Evolutionary conservation across 495 filamentous ascomycete species (phyloP).

Genomic region (Hypoxylon fuscum): DNA sequence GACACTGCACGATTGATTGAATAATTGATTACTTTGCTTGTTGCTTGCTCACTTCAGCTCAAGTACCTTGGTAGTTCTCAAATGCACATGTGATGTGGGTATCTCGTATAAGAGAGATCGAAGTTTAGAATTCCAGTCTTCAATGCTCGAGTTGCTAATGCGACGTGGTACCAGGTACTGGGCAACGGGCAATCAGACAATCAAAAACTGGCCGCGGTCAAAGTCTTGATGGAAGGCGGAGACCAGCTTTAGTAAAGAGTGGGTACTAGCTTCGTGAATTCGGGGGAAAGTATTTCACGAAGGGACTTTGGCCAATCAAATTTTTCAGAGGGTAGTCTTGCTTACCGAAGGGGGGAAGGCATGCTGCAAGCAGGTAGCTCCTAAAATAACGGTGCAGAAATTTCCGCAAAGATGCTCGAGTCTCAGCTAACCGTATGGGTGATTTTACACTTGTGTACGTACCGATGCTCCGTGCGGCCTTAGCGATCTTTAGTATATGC

Average conservation of each 20-base stretch:
- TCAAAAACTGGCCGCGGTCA: too few species aligned
- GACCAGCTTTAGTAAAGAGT: slow-evolving; percentile 1
- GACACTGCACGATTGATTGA: slow-evolving; percentile 14
- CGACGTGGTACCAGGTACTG: slow-evolving; percentile 20
- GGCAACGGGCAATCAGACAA: slow-evolving; percentile 16
- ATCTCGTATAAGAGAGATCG: slow-evolving; percentile 3
- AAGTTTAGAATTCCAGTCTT: not conserved
- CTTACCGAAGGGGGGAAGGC: slow-evolving; percentile 42
- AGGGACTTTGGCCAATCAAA: slow-evolving; percentile 24
- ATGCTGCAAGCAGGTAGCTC: slow-evolving; percentile 31
- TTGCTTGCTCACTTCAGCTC: not conserved
- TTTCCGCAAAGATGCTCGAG: slow-evolving; percentile 35
- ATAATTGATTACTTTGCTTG: slow-evolving; percentile 18
- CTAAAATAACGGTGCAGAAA: slow-evolving; percentile 45
- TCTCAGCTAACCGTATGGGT: slow-evolving; percentile 9
- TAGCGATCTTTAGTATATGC: slow-evolving; percentile 23
- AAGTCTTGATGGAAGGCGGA: slow-evolving; percentile 27
- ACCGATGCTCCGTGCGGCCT: slow-evolving; percentile 34
- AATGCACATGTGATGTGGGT: slow-evolving; percentile 1
- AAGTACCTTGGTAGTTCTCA: not conserved
- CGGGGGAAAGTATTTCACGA: slow-evolving; percentile 26
- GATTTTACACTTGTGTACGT: slow-evolving; percentile 6
- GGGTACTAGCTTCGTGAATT: slow-evolving; percentile 10
- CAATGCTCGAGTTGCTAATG: not conserved
- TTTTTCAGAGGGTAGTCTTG: slow-evolving; percentile 11